phyloP scores from a whole-genome alignment of 1,284 basidiomycete species.

The Pyrrhoderma noxium region DNA sequence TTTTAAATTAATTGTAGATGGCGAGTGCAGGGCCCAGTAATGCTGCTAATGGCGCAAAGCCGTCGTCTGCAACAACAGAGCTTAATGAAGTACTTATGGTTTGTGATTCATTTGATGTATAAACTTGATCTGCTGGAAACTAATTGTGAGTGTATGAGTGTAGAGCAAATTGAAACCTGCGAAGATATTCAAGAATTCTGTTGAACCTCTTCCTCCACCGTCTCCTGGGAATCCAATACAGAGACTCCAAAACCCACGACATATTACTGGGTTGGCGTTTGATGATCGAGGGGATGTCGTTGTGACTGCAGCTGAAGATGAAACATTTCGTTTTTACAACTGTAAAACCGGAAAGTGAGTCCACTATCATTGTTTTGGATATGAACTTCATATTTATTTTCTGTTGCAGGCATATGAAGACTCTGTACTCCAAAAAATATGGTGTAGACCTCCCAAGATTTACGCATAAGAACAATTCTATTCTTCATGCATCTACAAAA shows the following conservation, averaged over 20 bases:
- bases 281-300: conserved; percentile 86
- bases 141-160: background rate
- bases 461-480: conserved; percentile 81
- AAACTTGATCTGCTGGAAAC: background rate
- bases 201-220: conserved; percentile 52
- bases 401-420: conserved; percentile 56
- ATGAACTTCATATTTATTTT: conserved; percentile 23
- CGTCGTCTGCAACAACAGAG: background rate
- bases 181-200: conserved; percentile 78
- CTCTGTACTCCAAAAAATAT: conserved; percentile 91
- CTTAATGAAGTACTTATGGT: conserved; percentile 11
- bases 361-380: too few species aligned
- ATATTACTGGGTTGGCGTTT: conserved; percentile 85
- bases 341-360: conserved; percentile 90
- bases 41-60: conserved; percentile 1
- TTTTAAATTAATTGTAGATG: too few species aligned
- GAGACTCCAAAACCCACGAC: conserved; percentile 42
- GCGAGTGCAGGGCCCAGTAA: conserved; percentile 8
- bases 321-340: conserved; percentile 85
- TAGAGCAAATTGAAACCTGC: conserved; percentile 78
- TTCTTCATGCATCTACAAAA: conserved; percentile 92
- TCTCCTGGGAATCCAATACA: conserved; percentile 36
- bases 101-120: background rate
- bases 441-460: conserved; percentile 92
- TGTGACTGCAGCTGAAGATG: conserved; percentile 89